Evolutionary conservation across 345 rosid genomes (phyloP).

Genomic region (Linum usitatissimum): DNA sequence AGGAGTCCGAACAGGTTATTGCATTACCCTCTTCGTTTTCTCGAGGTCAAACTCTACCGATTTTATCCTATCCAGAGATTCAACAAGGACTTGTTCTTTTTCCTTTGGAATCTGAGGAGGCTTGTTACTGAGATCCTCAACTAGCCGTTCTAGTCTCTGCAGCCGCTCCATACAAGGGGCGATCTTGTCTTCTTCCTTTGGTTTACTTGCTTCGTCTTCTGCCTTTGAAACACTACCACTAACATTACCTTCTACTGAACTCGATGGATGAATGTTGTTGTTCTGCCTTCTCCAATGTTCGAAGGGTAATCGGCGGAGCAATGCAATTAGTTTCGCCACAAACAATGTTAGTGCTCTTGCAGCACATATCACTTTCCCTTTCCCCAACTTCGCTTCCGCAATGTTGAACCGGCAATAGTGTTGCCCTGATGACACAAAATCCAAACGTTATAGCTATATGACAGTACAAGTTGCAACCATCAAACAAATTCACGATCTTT

Average conservation of each 20-base stretch:
- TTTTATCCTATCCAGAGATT: slow-evolving; percentile 78
- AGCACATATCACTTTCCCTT: slow-evolving; percentile 23
- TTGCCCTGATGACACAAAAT: slow-evolving; percentile 30
- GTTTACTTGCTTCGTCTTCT: slow-evolving; percentile 13
- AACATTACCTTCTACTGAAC: slow-evolving; percentile 21
- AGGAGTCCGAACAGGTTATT: neutral
- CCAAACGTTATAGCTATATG: neutral
- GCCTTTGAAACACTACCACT: slow-evolving; percentile 15
- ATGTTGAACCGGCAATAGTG: slow-evolving; percentile 30
- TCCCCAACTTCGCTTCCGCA: slow-evolving; percentile 35
- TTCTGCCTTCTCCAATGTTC: slow-evolving; percentile 49
- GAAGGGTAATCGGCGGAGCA: slow-evolving; percentile 27
- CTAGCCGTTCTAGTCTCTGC: slow-evolving; percentile 50
- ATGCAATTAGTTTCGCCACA: slow-evolving; percentile 37
- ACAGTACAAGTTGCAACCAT: neutral
- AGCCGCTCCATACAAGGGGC: slow-evolving; percentile 69
- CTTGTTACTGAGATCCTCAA: slow-evolving; percentile 52
- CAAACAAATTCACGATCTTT: too few species aligned
- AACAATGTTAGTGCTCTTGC: slow-evolving; percentile 32
- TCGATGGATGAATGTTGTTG: slow-evolving; percentile 34
- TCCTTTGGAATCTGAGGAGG: slow-evolving; percentile 64
- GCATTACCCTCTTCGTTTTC: slow-evolving; percentile 66
- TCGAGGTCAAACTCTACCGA: slow-evolving; percentile 80
- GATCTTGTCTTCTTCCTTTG: slow-evolving; percentile 34
- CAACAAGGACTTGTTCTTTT: slow-evolving; percentile 68